Percentiles rank a stretch among this genome's conserved stretches.
Conservation (phyloP, 2,329 filamentous ascomycete species). For the Venturia asperata region DNA sequence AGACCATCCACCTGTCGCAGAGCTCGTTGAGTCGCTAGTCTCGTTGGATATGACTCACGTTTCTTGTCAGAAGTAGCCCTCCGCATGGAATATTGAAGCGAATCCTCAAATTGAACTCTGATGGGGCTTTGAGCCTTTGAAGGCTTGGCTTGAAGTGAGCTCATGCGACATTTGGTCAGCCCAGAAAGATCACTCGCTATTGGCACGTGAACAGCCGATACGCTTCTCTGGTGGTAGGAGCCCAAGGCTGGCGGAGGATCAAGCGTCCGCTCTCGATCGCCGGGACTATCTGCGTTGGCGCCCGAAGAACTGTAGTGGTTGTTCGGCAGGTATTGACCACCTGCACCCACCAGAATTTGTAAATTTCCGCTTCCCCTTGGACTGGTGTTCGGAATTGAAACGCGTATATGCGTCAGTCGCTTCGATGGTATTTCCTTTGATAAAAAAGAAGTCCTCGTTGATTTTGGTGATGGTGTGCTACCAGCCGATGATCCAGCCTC, state of each 20-base stretch:
- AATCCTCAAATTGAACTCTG: constrained; percentile 8
- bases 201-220: background rate
- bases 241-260: background rate
- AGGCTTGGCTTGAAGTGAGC: background rate
- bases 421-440: constrained; percentile 31
- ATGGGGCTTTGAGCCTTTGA: background rate
- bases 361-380: background rate
- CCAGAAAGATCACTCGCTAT: background rate
- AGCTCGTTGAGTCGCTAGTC: constrained; percentile 9
- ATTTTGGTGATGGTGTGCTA: constrained; percentile 38
- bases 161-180: background rate
- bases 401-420: background rate
- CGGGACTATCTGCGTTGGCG: background rate
- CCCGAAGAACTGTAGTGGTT: constrained; percentile 20
- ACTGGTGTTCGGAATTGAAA: background rate
- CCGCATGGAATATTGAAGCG: constrained; percentile 3
- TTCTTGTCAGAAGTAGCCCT: background rate
- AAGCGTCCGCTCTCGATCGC: background rate
- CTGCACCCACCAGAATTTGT: background rate
- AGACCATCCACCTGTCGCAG: constrained; percentile 11
- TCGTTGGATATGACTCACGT: constrained; percentile 4
- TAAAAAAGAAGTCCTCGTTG: constrained; percentile 43
- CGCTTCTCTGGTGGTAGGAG: background rate
- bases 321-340: background rate
- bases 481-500: constrained; percentile 30